These are phyloP conservation scores for Oenanthe javanica DNA, from an alignment of 140 eudicot genomes.

Conservation along the genomic window DNA sequence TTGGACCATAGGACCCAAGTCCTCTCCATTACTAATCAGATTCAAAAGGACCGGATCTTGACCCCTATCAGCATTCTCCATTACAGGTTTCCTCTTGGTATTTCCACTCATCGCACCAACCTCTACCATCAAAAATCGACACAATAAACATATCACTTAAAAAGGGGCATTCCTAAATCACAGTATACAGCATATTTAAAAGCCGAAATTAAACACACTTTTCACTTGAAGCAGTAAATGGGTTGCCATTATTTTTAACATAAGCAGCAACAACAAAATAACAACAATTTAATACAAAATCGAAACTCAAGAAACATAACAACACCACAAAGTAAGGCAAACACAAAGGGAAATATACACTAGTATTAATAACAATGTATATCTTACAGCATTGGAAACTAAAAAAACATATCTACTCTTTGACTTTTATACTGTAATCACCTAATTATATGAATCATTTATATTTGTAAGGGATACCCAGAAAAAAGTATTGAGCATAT, in stretches of 20 bases:
- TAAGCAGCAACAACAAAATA: background rate
- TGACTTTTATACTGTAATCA: background rate
- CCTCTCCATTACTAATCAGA: constrained; percentile 69
- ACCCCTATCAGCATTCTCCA: constrained; percentile 67
- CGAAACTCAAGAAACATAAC: background rate
- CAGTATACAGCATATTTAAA: background rate
- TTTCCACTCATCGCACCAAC: constrained; percentile 43
- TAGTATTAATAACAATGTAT: background rate
- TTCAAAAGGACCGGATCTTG: constrained; percentile 77
- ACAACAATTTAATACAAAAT: background rate
- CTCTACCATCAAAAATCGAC: constrained; percentile 16
- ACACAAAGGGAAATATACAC: background rate
- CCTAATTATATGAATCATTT: background rate
- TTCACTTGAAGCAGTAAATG: background rate
- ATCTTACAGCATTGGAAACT: background rate
- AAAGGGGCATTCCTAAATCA: background rate
- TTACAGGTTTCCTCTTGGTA: constrained; percentile 41
- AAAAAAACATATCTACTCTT: background rate
- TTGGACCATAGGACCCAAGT: constrained; percentile 74
- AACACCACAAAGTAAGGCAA: background rate
- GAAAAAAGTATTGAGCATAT: background rate
- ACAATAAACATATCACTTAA: background rate
- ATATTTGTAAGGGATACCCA: background rate
- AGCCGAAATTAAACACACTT: background rate
- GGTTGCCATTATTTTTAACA: background rate